Evolutionary conservation across 768 basidiomycete genomes (phyloP), one percentile per base, ranked within the genome.

Genomic region (Porpolomopsis calyptriformis): DNA sequence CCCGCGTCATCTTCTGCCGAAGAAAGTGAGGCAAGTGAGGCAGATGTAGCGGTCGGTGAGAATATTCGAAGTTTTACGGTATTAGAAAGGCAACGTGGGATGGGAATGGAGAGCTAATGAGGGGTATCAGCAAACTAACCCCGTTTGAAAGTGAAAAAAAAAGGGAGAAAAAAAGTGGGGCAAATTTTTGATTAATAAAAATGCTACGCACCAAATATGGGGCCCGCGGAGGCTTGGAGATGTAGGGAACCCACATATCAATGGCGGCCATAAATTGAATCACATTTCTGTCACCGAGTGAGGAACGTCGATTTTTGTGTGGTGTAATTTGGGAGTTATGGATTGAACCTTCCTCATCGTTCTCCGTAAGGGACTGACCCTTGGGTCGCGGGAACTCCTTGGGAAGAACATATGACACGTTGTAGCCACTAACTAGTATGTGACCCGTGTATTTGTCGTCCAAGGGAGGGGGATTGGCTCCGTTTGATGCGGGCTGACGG

Each of bases 231-330:
- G 86, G 86, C 42, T 65, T 71, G 4, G 76, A 76, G 18, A 76
- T 57, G 47, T 75, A 84, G 4, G 86, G 86, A 19, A 82, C 72
- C 73, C 77, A 78, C 61, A 89, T 70, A 49, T 85, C 82, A 42
- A 89, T 73, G 2, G 79, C 86, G 11, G 80, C 86, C 82, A 89
- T 82, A 60, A 87, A 88, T 38, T 86, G 80, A 39, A 76, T 69
- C 29, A 66, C 68, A 43, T 71, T 76, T 45, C 72, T 74, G 42
- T 83, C 82, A n/a, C 68, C 62, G 44, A 83, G 52, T 9, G 82
- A 83, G 9, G 68, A 54, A 19, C 80, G 68, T 46, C 82, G 68
- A 45, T 65, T 61, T 46, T 61, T 66, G 23, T 59, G 55, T 12
- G 64, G 51, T 20, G 63, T 54, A 29, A 33, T 38, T 43, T 29